Conservation (phyloP, 805 yeast species). For the Pichia pseudocactophila region DNA sequence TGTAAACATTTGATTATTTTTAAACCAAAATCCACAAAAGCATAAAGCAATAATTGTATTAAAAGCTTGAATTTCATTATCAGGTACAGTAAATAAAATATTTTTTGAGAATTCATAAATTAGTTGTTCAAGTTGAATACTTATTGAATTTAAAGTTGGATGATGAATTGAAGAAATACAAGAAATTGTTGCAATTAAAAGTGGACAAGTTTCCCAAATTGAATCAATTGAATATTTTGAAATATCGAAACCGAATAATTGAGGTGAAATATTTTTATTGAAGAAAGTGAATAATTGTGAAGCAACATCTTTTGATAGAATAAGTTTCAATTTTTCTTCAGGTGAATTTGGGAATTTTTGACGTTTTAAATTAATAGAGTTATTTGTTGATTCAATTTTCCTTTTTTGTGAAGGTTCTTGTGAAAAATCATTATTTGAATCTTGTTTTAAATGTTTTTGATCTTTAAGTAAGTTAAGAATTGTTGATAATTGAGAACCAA, state of each 20-base stretch:
- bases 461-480: slow-evolving; percentile 30
- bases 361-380: neutral
- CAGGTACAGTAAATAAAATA: slow-evolving; percentile 29
- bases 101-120: slow-evolving; percentile 25
- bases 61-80: slow-evolving; percentile 40
- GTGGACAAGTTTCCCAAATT: slow-evolving; percentile 48
- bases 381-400: neutral
- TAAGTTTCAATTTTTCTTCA: slow-evolving; percentile 11
- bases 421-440: too few species aligned
- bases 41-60: slow-evolving; percentile 56
- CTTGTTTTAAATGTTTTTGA: slow-evolving; percentile 5
- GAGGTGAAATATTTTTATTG: slow-evolving; percentile 48
- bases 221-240: slow-evolving; percentile 38
- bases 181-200: slow-evolving; percentile 50
- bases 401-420: too few species aligned
- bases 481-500: slow-evolving; percentile 32
- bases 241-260: slow-evolving; percentile 56
- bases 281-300: slow-evolving; percentile 43
- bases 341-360: slow-evolving; percentile 1
- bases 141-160: slow-evolving; percentile 27
- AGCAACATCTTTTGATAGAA: slow-evolving; percentile 27
- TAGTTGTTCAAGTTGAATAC: slow-evolving; percentile 20
- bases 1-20: slow-evolving; percentile 55
- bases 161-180: slow-evolving; percentile 58
- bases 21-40: slow-evolving; percentile 62